These are phyloP conservation scores for Tympanopsis confertula DNA, from an alignment of 2,329 filamentous ascomycete species.

Conservation along the genomic window DNA sequence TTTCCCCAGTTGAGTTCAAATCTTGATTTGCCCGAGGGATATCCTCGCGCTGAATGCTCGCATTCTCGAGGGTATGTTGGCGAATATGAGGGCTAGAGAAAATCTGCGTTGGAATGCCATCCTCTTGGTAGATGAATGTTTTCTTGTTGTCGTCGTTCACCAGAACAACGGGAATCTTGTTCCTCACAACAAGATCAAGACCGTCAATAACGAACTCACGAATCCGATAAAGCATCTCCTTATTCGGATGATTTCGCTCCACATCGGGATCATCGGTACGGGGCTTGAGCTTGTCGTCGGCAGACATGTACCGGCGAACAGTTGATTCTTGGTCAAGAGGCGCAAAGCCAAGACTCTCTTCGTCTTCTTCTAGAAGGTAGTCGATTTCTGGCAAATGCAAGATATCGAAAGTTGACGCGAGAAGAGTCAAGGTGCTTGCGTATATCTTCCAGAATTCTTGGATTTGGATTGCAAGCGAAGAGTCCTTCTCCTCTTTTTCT, in stretches of 20 bases:
- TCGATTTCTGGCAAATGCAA: constrained; percentile 35
- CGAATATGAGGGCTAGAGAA: constrained; percentile 29
- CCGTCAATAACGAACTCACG: constrained; percentile 45
- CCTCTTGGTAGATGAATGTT: constrained; percentile 36
- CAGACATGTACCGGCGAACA: constrained; percentile 33
- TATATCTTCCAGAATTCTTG: constrained; percentile 47
- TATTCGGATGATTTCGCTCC: constrained; percentile 34
- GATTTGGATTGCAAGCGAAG: constrained; percentile 36
- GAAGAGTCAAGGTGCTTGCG: constrained; percentile 37
- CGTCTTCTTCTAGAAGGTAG: constrained; percentile 52
- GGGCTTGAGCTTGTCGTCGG: constrained; percentile 27
- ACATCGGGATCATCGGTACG: constrained; percentile 25
- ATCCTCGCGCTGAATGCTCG: constrained; percentile 2
- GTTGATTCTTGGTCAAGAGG: constrained; percentile 36
- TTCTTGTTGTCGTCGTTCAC: constrained; percentile 20
- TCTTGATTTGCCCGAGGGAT: neutral
- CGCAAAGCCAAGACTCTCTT: constrained; percentile 44
- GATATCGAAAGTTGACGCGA: constrained; percentile 41
- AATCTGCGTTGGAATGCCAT: constrained; percentile 24
- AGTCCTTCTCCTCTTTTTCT: constrained; percentile 26
- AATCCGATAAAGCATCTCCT: constrained; percentile 48
- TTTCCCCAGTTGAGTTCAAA: neutral
- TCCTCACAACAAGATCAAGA: constrained; percentile 35
- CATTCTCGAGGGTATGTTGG: constrained; percentile 23
- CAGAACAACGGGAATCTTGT: constrained; percentile 12